A percentile compares a stretch with the other conserved stretches of the same genome.
Evolutionary conservation across 176 grass and related monocot genomes (phyloP).

Genomic region (Juncus effusus): DNA sequence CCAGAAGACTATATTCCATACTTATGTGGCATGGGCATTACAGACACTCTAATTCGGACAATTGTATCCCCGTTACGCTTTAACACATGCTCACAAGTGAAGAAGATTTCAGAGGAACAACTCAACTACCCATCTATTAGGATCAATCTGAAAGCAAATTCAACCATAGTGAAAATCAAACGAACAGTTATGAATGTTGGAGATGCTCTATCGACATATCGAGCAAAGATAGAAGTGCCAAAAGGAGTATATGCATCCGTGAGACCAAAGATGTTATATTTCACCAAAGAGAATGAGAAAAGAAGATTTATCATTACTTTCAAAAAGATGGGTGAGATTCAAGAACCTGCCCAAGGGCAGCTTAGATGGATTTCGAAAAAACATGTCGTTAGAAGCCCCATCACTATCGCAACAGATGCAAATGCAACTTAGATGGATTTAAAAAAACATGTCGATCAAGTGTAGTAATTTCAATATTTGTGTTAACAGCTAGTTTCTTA

Average conservation of each 20-base stretch:
- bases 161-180: neutral
- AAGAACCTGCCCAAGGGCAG: neutral
- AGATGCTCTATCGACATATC: neutral
- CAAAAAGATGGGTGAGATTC: neutral
- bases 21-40: conserved; percentile 9
- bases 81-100: neutral
- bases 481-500: too few species aligned
- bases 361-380: conserved; percentile 20
- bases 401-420: neutral
- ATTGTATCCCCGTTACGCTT: neutral
- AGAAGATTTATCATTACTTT: conserved; percentile 6
- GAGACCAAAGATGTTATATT: neutral
- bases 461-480: too few species aligned
- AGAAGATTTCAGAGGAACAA: conserved; percentile 1
- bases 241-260: neutral
- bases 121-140: conserved; percentile 22
- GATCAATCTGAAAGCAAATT: neutral
- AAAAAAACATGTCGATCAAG: too few species aligned
- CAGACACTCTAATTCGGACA: neutral
- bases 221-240: neutral
- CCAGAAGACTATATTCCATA: conserved; percentile 4
- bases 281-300: conserved; percentile 8
- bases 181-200: conserved; percentile 27
- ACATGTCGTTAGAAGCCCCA: conserved; percentile 13
- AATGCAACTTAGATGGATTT: too few species aligned